Evolutionary conservation across 495 filamentous ascomycete genomes (phyloP).

Genomic region (Aspergillus carlsbadensis): DNA sequence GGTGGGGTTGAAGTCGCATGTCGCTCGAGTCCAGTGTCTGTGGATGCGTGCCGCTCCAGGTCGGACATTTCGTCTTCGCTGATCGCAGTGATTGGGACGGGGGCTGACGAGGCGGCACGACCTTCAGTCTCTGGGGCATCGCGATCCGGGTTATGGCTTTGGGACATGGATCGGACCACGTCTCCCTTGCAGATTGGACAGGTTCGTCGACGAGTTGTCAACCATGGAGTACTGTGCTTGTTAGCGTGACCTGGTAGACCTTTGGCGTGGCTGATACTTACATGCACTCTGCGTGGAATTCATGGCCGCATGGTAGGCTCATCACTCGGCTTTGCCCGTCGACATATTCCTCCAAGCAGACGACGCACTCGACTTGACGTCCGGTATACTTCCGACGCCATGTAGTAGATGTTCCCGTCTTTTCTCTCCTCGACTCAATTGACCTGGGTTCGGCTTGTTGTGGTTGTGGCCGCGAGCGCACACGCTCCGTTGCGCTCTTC

Average conservation of each 20-base stretch:
- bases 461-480: constrained; percentile 58
- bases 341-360: constrained; percentile 94
- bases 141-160: constrained; percentile 48
- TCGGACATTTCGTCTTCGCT: constrained; percentile 34
- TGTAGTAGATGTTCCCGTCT: constrained; percentile 40
- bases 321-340: constrained; percentile 94
- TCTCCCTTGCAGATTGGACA: constrained; percentile 98
- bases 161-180: constrained; percentile 68
- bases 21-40: constrained; percentile 39
- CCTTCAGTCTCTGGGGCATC: constrained; percentile 38
- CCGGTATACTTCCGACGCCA: constrained; percentile 84
- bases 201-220: constrained; percentile 89
- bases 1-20: constrained; percentile 38
- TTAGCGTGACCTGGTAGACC: constrained; percentile 14
- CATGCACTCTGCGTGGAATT: constrained; percentile 99
- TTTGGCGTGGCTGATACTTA: constrained; percentile 47
- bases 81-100: constrained; percentile 40
- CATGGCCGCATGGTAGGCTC: constrained; percentile 97
- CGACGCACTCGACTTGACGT: constrained; percentile 91
- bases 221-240: constrained; percentile 84
- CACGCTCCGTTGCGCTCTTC: constrained; percentile 26
- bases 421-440: constrained; percentile 47
- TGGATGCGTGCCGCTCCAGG: constrained; percentile 38
- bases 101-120: constrained; percentile 47
- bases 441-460: constrained; percentile 57